Evolutionary conservation across 352 stramenopile species (phyloP), one percentile per base, ranked within the genome.

Genomic region (Globisporangium acanthophoron): DNA sequence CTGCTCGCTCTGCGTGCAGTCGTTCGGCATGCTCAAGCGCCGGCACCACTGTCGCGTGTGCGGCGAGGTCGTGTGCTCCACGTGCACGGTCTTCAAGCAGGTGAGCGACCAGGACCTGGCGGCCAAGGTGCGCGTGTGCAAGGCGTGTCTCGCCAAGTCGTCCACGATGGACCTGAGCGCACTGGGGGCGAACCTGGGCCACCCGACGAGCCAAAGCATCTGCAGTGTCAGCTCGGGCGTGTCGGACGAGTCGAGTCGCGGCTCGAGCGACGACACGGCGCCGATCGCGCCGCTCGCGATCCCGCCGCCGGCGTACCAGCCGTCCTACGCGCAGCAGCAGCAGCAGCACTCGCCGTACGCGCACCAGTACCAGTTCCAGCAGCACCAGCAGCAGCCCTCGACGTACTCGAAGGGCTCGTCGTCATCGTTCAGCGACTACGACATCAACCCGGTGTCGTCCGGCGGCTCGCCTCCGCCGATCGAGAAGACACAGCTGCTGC

Each of bases 41-140:
- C 82, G 83, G 27, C 87, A 96, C 58, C 87, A 96, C 63, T 96
- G 87, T 52, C 81, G 87, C 40, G 80, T 92, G 12, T 96, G 87
- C 49, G 87, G 87, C 4, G 85, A 92, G 59, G 85, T 96, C n/a
- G 85, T 96, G 18, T 96, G 87, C 53, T 78, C 77, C 0, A 70
- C 71, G 8, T 93, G 84, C 57, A 90, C 84, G 0, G 80, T 90
- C 57, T 90, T 90, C 58, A 93, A 91, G 54, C 61, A 83, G 52
- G 78, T 90, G 40, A 85, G 71, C 39, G 70, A 70, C 16, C 71
- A 85, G n/a, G 67, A 77, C 24, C 56, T 70, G 9, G 52, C 52
- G n/a, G 48, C 66, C 29, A 91, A 89, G 58, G 64, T 91, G n/a
- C 84, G 84, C 1, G 80, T 91, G 3, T 93, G 84, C 64, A 91